Percentiles rank a stretch among this genome's conserved stretches.
phyloP scores from a whole-genome alignment of 371 early-diverging fungal species.

The Paraphysoderma sedebokerense region DNA sequence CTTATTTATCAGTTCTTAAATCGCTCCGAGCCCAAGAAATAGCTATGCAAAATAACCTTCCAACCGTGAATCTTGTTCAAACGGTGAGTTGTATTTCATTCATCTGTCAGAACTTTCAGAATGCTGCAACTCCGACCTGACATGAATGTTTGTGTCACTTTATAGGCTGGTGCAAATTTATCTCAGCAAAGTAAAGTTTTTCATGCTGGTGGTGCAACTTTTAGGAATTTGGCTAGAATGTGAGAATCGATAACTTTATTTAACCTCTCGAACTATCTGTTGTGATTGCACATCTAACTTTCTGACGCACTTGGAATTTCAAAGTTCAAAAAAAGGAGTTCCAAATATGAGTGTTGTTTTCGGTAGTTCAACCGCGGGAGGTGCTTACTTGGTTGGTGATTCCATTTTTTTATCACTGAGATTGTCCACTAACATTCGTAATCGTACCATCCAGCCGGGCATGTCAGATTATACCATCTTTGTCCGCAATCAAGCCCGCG shows the following conservation, averaged over 20 bases:
- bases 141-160: background rate
- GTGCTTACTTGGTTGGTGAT: slow-evolving; percentile 53
- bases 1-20: slow-evolving; percentile 9
- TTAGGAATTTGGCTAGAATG: slow-evolving; percentile 42
- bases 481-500: slow-evolving; percentile 52
- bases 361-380: slow-evolving; percentile 62
- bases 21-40: slow-evolving; percentile 4
- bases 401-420: no score
- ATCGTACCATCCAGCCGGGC: no score
- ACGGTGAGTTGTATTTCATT: background rate
- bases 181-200: slow-evolving; percentile 54
- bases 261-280: background rate
- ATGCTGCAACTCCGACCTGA: background rate
- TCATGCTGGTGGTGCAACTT: slow-evolving; percentile 50
- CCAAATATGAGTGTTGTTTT: slow-evolving; percentile 52
- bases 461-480: slow-evolving; percentile 59
- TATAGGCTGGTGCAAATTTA: slow-evolving; percentile 52
- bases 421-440: no score
- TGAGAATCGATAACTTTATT: slow-evolving; percentile 6
- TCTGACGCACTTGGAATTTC: background rate
- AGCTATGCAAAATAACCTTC: slow-evolving; percentile 8
- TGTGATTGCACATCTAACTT: background rate
- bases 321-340: slow-evolving; percentile 44
- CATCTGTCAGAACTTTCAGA: background rate
- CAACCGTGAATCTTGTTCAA: slow-evolving; percentile 8